Evolutionary conservation across 1,139 yeast species (phyloP).

Genomic region (Hyphopichia fennica): DNA sequence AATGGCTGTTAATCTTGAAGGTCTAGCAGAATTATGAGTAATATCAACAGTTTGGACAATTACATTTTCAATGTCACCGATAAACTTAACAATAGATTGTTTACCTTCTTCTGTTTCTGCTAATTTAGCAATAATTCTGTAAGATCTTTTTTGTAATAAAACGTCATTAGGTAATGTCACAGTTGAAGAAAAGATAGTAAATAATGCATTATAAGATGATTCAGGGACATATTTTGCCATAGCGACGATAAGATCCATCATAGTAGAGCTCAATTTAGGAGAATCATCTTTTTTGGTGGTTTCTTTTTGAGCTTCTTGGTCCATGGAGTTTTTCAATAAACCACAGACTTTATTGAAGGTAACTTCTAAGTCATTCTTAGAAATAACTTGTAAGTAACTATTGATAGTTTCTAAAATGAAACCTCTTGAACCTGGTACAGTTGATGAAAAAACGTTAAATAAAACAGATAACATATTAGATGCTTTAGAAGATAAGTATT

Average conservation of each 20-base stretch:
- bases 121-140: slow-evolving; percentile 72
- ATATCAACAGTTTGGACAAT: slow-evolving; percentile 57
- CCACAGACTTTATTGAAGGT: slow-evolving; percentile 88
- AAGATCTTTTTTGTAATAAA: slow-evolving; percentile 84
- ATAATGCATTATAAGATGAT: slow-evolving; percentile 68
- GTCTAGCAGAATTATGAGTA: slow-evolving; percentile 74
- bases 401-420: slow-evolving; percentile 85
- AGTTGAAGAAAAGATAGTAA: slow-evolving; percentile 74
- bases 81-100: slow-evolving; percentile 48
- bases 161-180: slow-evolving; percentile 56
- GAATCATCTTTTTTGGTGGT: slow-evolving; percentile 19
- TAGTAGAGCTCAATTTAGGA: slow-evolving; percentile 69
- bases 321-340: slow-evolving; percentile 72
- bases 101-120: slow-evolving; percentile 70
- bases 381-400: slow-evolving; percentile 71
- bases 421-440: slow-evolving; percentile 80
- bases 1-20: slow-evolving; percentile 75
- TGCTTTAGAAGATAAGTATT: slow-evolving; percentile 64
- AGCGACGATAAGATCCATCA: slow-evolving; percentile 87
- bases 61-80: slow-evolving; percentile 59
- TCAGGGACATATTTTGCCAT: slow-evolving; percentile 82
- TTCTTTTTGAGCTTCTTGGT: slow-evolving; percentile 45
- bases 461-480: slow-evolving; percentile 80
- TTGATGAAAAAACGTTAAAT: slow-evolving; percentile 74
- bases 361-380: slow-evolving; percentile 60